Percentiles rank a stretch among this genome's conserved stretches.
phyloP scores from a whole-genome alignment of 192 early-diverging fungal genomes.

The Coemansia sp. region DNA sequence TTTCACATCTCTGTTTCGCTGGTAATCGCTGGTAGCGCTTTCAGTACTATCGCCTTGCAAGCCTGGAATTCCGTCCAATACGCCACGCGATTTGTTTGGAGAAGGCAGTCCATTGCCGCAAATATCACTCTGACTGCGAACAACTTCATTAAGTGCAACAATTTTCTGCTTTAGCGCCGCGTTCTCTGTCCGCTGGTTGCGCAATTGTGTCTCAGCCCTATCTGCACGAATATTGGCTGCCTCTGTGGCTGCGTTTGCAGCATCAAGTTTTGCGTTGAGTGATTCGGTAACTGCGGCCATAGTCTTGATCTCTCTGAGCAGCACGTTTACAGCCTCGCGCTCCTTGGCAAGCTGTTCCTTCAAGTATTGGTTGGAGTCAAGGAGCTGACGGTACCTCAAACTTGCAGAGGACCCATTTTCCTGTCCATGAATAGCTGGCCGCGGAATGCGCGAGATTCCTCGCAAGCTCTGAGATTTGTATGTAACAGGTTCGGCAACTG shows the following conservation, averaged over 20 bases:
- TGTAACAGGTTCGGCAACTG: background rate
- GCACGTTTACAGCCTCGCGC: constrained; percentile 23
- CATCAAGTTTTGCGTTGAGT: constrained; percentile 6
- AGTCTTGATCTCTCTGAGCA: constrained; percentile 17
- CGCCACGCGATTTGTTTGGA: constrained; percentile 10
- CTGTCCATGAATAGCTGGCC: background rate
- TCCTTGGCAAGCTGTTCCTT: constrained; percentile 16
- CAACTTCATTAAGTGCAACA: constrained; percentile 10
- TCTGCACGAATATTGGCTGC: constrained; percentile 13
- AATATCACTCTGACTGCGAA: background rate
- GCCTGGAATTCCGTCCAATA: background rate
- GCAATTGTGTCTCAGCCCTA: constrained; percentile 6
- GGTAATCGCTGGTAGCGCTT: background rate
- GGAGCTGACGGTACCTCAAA: background rate
- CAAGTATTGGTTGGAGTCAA: constrained; percentile 2
- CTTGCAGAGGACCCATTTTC: background rate
- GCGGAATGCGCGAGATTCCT: constrained; percentile 26
- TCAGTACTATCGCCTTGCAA: background rate
- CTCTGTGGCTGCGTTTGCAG: background rate
- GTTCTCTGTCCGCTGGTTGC: background rate
- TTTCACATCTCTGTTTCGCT: background rate
- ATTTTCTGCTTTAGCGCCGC: constrained; percentile 13
- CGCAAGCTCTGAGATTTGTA: background rate
- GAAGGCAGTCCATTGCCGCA: constrained; percentile 11
- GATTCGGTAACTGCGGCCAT: constrained; percentile 5